These are phyloP conservation scores for Heimioporus sp. DNA, from an alignment of 768 basidiomycete species.

Conservation along the genomic window DNA sequence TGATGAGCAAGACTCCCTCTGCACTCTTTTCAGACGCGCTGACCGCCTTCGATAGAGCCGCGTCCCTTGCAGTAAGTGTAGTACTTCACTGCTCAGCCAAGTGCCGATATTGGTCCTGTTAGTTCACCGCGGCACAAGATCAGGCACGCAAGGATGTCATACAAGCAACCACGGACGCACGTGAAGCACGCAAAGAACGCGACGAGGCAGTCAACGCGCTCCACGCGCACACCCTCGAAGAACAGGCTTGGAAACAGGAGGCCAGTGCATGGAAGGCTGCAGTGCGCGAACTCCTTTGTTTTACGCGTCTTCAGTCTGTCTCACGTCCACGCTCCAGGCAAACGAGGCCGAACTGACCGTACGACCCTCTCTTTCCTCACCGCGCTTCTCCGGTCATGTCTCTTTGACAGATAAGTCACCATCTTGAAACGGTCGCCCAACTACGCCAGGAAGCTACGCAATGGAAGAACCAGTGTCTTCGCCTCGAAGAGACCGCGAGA, in stretches of 20 bases:
- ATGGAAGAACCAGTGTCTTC: slow-evolving; percentile 67
- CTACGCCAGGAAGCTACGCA: slow-evolving; percentile 63
- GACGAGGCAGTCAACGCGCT: slow-evolving; percentile 47
- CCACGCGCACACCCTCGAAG: slow-evolving; percentile 44
- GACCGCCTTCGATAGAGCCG: slow-evolving; percentile 38
- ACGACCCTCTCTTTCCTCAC: slow-evolving; percentile 13
- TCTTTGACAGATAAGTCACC: slow-evolving; percentile 50
- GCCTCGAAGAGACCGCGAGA: slow-evolving; percentile 45
- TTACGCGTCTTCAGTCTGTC: slow-evolving; percentile 6
- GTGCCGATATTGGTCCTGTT: slow-evolving; percentile 1
- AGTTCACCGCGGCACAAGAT: slow-evolving; percentile 60
- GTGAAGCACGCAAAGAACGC: slow-evolving; percentile 49
- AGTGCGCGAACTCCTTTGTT: slow-evolving; percentile 38
- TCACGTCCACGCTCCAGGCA: slow-evolving; percentile 34
- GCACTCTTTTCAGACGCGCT: slow-evolving; percentile 42
- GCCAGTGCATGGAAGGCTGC: slow-evolving; percentile 40
- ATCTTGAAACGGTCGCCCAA: slow-evolving; percentile 57
- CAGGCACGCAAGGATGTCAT: slow-evolving; percentile 53
- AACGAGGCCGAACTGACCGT: slow-evolving; percentile 59
- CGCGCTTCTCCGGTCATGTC: neutral
- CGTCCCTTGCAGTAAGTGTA: slow-evolving; percentile 38
- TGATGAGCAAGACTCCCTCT: slow-evolving; percentile 34
- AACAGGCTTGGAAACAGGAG: slow-evolving; percentile 48
- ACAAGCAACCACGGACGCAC: slow-evolving; percentile 43
- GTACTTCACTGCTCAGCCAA: neutral